phyloP scores from a whole-genome alignment of 768 basidiomycete species.

The Rickenella mellea region DNA sequence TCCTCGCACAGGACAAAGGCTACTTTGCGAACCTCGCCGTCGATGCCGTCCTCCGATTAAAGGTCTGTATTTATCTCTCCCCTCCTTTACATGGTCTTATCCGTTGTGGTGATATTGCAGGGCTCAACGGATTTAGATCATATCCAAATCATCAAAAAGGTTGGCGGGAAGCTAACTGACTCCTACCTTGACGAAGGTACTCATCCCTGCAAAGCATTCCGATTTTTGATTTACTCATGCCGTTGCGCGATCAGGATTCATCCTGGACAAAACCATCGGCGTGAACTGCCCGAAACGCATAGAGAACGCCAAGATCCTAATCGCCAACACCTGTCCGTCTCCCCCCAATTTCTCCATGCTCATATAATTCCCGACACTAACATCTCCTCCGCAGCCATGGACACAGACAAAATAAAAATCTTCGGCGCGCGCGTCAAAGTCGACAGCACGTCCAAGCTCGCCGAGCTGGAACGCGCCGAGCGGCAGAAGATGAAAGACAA shows the following conservation, averaged over 20 bases:
- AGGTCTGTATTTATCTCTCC: constrained; percentile 32
- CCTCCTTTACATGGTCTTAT: background rate
- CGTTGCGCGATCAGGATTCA: constrained; percentile 63
- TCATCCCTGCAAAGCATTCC: constrained; percentile 5
- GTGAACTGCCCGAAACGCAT: constrained; percentile 92
- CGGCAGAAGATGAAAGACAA: constrained; percentile 99
- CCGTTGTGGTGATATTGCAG: constrained; percentile 25
- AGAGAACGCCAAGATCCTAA: constrained; percentile 91
- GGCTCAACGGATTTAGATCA: constrained; percentile 96
- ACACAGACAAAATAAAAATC: constrained; percentile 99
- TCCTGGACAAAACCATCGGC: constrained; percentile 91
- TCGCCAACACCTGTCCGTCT: constrained; percentile 90
- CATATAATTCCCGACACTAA: background rate
- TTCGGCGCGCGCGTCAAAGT: constrained; percentile 96
- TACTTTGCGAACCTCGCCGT: constrained; percentile 98
- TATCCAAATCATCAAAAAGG: constrained; percentile 99
- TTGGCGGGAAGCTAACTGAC: constrained; percentile 96
- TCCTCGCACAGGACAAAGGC: constrained; percentile 91
- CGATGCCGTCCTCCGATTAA: constrained; percentile 87
- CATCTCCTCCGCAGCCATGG: constrained; percentile 72
- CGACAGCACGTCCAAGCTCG: constrained; percentile 91
- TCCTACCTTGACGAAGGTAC: constrained; percentile 94
- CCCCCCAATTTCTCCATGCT: background rate
- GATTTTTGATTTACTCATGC: background rate
- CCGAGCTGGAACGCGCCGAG: constrained; percentile 96